A percentile compares a stretch with the other conserved stretches of the same genome.
Evolutionary conservation across 768 basidiomycete genomes (phyloP).

Genomic region (Mrakia hoshinonis): DNA sequence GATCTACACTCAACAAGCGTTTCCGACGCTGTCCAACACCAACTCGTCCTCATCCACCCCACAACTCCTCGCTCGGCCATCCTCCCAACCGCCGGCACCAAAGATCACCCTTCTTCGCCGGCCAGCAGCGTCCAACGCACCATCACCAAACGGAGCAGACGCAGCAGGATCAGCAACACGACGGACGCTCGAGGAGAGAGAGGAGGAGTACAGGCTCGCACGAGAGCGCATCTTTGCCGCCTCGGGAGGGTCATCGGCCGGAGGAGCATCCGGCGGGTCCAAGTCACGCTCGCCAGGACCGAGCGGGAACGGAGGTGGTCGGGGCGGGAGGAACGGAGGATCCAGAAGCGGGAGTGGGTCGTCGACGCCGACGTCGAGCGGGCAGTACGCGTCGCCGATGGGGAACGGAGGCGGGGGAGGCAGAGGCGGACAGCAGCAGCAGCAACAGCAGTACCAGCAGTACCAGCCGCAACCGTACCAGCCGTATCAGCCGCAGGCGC

Average conservation of each 20-base stretch:
- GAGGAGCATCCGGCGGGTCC: neutral
- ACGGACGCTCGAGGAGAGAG: conserved; percentile 13
- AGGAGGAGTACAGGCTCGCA: conserved; percentile 20
- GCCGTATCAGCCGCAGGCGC: neutral
- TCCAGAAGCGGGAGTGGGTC: neutral
- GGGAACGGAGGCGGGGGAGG: too few species aligned
- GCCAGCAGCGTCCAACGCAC: conserved; percentile 1
- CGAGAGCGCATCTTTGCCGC: conserved; percentile 21
- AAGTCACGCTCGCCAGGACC: too few species aligned
- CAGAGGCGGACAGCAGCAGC: too few species aligned
- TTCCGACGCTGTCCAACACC: conserved; percentile 15
- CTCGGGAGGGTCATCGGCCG: neutral
- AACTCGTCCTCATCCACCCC: neutral
- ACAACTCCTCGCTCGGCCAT: neutral
- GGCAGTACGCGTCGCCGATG: too few species aligned
- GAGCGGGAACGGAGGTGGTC: neutral
- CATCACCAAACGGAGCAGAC: neutral
- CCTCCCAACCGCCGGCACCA: neutral
- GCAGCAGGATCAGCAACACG: conserved; percentile 3
- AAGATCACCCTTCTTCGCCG: conserved; percentile 26
- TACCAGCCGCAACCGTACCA: neutral
- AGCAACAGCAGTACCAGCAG: too few species aligned
- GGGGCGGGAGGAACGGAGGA: neutral
- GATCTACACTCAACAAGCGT: conserved; percentile 19
- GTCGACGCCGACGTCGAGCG: neutral